A percentile compares a stretch with the other conserved stretches of the same genome.
phyloP scores from a whole-genome alignment of 139 green algal genomes.

The Desmodesmus armatus region DNA sequence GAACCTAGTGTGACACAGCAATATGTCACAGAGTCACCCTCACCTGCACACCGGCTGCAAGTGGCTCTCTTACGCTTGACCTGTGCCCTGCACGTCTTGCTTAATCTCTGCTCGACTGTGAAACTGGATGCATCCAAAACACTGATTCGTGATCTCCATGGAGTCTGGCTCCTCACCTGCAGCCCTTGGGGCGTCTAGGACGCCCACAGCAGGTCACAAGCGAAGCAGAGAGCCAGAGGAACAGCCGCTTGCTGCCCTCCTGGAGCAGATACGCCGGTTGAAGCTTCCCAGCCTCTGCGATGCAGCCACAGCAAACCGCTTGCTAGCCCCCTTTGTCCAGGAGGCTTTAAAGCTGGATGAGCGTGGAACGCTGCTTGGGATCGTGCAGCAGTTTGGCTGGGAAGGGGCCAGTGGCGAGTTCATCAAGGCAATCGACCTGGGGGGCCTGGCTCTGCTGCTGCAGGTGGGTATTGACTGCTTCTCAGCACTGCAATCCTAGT shows the following conservation, averaged over 20 bases:
- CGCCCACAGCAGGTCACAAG: no score
- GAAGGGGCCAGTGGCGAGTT: not conserved
- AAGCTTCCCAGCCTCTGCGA: slow-evolving; percentile 37
- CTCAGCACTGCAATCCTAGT: not conserved
- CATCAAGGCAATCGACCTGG: slow-evolving; percentile 25
- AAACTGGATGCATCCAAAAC: no score
- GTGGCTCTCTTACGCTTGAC: no score
- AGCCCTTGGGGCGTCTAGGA: no score
- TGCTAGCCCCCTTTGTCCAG: slow-evolving; percentile 28
- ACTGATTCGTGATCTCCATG: no score
- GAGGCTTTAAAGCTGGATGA: slow-evolving; percentile 23
- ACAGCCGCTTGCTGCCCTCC: slow-evolving; percentile 19
- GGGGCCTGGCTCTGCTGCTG: slow-evolving; percentile 27
- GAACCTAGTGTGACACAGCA: no score
- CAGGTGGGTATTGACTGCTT: not conserved
- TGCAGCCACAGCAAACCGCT: slow-evolving; percentile 17
- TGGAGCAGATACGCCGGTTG: slow-evolving; percentile 43
- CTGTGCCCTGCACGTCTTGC: no score
- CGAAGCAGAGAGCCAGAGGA: not conserved
- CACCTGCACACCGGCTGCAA: no score
- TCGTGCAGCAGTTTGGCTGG: slow-evolving; percentile 49
- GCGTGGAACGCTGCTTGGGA: slow-evolving; percentile 33
- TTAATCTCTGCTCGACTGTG: no score
- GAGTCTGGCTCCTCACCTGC: no score
- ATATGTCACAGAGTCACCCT: no score